phyloP scores from a whole-genome alignment of 2,329 filamentous ascomycete genomes.

The Clonostachys sp. region DNA sequence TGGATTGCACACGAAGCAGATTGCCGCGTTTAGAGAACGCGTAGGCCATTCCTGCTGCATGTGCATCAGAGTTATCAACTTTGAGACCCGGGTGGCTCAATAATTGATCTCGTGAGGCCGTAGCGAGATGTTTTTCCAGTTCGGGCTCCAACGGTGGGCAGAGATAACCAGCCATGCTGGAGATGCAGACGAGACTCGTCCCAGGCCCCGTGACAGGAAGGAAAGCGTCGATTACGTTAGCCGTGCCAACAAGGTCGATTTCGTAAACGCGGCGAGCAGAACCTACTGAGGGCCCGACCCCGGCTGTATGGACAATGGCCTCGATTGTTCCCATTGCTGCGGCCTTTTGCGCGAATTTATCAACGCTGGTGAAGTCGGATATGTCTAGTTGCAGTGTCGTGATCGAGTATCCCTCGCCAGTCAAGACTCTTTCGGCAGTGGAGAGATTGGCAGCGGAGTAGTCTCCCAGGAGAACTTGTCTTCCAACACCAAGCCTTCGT shows the following conservation, averaged over 20 bases:
- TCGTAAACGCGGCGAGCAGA: neutral
- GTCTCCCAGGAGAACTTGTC: neutral
- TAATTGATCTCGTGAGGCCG: neutral
- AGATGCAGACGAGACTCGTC: neutral
- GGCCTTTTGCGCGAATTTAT: neutral
- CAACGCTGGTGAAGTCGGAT: neutral
- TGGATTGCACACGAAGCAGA: neutral
- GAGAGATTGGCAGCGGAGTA: neutral
- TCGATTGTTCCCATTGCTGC: neutral
- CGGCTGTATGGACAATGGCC: neutral
- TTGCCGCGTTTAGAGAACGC: neutral
- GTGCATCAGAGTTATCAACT: too few relatives aligned
- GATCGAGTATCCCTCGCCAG: neutral
- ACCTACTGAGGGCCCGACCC: neutral
- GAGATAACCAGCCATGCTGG: neutral
- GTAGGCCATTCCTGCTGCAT: neutral
- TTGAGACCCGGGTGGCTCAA: neutral
- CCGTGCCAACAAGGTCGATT: constrained; percentile 1
- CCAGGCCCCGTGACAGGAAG: neutral
- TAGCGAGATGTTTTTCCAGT: neutral
- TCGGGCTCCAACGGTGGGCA: neutral
- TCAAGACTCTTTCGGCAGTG: neutral
- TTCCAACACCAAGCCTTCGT: neutral
- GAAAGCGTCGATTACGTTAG: neutral
- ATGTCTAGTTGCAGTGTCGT: neutral